Evolutionary conservation across 2,329 filamentous ascomycete species (phyloP).

Genomic region (Penicillium sp.): DNA sequence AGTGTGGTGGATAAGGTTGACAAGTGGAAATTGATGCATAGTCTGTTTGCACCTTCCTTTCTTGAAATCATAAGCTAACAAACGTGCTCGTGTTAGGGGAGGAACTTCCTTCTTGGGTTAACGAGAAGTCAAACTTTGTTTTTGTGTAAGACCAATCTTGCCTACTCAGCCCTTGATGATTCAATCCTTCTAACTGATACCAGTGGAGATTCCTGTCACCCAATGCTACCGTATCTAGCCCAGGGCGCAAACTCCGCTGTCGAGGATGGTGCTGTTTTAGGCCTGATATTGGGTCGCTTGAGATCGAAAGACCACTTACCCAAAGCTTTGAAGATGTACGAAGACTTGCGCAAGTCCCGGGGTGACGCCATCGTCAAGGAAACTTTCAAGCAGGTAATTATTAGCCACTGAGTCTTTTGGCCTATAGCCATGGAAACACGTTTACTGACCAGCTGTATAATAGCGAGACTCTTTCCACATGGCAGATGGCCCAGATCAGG

Average conservation of each 20-base stretch:
- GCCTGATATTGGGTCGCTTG: constrained; percentile 55
- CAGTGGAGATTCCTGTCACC: constrained; percentile 60
- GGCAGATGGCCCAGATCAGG: constrained; percentile 56
- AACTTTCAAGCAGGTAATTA: constrained; percentile 52
- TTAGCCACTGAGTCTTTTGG: background rate
- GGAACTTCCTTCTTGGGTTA: constrained; percentile 40
- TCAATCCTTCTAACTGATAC: background rate
- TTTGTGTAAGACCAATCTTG: constrained; percentile 27
- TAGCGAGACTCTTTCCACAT: constrained; percentile 55
- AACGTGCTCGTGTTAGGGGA: background rate
- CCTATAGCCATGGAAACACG: background rate
- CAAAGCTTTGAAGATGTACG: constrained; percentile 42
- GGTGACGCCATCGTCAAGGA: constrained; percentile 57
- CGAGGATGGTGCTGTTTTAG: constrained; percentile 66
- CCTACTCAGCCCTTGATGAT: background rate
- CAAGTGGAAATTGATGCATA: constrained; percentile 67
- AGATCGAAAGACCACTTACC: constrained; percentile 44
- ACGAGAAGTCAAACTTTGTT: constrained; percentile 50
- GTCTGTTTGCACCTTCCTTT: constrained; percentile 1
- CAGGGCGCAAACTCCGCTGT: constrained; percentile 67
- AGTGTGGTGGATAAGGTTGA: constrained; percentile 45
- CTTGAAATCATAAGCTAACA: background rate
- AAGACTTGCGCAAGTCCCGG: background rate
- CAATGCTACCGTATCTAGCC: constrained; percentile 62
- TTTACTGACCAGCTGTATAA: background rate